These are phyloP conservation scores for Myxozyma sirexii DNA, from an alignment of 805 yeast species.

Conservation along the genomic window DNA sequence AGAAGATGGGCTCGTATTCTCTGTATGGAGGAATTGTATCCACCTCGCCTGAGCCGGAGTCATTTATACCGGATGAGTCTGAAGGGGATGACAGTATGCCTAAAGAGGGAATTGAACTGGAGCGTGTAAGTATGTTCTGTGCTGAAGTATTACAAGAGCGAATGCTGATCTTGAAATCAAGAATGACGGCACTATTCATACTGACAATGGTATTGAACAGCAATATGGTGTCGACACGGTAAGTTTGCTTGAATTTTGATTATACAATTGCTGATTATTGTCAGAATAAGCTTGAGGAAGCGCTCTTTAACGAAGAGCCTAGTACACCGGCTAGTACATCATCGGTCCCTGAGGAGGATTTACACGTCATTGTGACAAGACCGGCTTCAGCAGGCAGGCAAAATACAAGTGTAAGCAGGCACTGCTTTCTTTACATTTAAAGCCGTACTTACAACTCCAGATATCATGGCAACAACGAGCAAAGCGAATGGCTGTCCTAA, in stretches of 20 bases:
- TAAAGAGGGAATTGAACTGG: background rate
- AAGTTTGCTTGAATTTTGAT: no score
- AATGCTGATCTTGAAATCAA: no score
- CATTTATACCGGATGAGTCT: background rate
- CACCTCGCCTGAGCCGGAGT: background rate
- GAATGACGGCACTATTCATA: no score
- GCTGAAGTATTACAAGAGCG: no score
- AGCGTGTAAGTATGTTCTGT: no score
- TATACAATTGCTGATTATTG: no score
- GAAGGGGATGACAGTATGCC: background rate
- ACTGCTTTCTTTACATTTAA: no score
- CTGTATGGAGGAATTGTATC: constrained; percentile 3
- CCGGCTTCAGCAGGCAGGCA: background rate
- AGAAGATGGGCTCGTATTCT: background rate
- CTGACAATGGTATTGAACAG: no score
- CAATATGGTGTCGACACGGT: no score
- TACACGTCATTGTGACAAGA: background rate
- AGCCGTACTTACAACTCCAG: background rate
- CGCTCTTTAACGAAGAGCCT: no score
- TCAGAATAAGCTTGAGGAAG: no score
- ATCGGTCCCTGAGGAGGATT: background rate
- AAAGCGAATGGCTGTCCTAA: background rate
- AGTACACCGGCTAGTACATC: background rate
- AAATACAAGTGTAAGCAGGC: background rate
- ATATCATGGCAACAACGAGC: background rate